Base-by-base conservation (phyloP, 1,284 basidiomycete species). In the Athelia sp. region DNA sequence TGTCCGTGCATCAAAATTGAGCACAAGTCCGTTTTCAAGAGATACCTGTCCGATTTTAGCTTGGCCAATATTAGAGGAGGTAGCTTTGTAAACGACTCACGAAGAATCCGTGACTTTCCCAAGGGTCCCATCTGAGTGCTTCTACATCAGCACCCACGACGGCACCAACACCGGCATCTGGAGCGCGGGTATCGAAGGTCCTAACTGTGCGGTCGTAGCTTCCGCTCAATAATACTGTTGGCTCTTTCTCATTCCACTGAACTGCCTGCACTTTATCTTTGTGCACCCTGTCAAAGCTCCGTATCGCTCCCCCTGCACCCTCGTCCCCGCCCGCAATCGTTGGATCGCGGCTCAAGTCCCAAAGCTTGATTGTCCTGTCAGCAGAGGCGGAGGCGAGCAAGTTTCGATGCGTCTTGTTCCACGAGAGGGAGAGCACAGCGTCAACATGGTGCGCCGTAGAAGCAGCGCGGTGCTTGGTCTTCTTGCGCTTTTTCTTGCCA, bases 251-350 rank as follows among this genome's bases (percentile, higher is more conserved):
- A 66, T 97, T 97, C 97, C 97, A 99, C 62, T 96, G 89, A 2
- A 99, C 93, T 3, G 89, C 85, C 69, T 98, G 95, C n/a, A 99
- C 92, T 73, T 98, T 98, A 69, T 98, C 95, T 60, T 84, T 87
- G 70, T 99, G 97, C 31, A 94, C 72, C 47, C 76, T 26, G 38
- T 75, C 82, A 67, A 97, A 99, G 56, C 87, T 93, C 49, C 93
- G 76, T 61, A 98, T 80, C 9, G 93, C 84, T 44, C 74, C 83
- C 57, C 77, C 77, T 19, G 66, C 56, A 0, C 54, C 63, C 22
- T 58, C 70, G 9, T 71, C 71, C 4, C 74, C 79, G 4, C 69
- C 72, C 42, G 70, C 74, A 47, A 69, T 69, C 8, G 72, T 75
- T 10, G 81, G 79, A 52, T 84, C 81, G 24, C 90, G 78, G 38